Base-by-base conservation (phyloP, 495 filamentous ascomycete genomes). In the Hypoxylon perforatum region DNA sequence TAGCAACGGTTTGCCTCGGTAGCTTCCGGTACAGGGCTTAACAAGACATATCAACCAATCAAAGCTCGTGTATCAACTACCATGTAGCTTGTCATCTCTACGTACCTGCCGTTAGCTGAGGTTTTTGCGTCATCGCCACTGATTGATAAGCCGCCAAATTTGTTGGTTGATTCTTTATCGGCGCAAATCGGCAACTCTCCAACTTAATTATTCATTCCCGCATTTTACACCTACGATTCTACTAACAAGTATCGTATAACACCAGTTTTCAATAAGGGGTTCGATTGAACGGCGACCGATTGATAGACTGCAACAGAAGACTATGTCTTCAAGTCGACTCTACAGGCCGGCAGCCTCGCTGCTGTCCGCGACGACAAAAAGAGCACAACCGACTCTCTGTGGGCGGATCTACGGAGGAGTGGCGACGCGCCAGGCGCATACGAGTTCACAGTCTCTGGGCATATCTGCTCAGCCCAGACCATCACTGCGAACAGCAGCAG, bases 281-380 rank as follows among this genome's bases (percentile, higher is more conserved):
- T 42, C 15, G 15, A 42, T 12, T 42, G 17, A 1, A 17, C 39
- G 39, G 5, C 15, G 25, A 7, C 2, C 39, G 39, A 42, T 12
- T 17, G 1, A 42, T 3, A n/a, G n/a, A n/a, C n/a, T n/a, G n/a
- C n/a, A n/a, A n/a, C 14, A 41, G 22, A 35, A 19, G 15, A 60
- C n/a, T n/a, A 74, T 74, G 72, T 57, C 69, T 60, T 61, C 72
- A 48, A 63, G 41, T 30, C 59, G 63, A 54, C 57, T 74, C 46
- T 22, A 72, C 12, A 63, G 66, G 53, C 72, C 72, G 22, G 63
- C 72, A 25, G 50, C 61, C 4, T 63, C 60, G 49, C 63, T 75
- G 3, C 66, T 73, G 9, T 70, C 72, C 21, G 44, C 65, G 14
- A 44, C 57, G 11, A 57, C 59, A 36, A 66, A 59, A 55, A 57